These are phyloP conservation scores for Erodium trifolium DNA, from an alignment of 441 rosid genomes.

Conservation along the genomic window DNA sequence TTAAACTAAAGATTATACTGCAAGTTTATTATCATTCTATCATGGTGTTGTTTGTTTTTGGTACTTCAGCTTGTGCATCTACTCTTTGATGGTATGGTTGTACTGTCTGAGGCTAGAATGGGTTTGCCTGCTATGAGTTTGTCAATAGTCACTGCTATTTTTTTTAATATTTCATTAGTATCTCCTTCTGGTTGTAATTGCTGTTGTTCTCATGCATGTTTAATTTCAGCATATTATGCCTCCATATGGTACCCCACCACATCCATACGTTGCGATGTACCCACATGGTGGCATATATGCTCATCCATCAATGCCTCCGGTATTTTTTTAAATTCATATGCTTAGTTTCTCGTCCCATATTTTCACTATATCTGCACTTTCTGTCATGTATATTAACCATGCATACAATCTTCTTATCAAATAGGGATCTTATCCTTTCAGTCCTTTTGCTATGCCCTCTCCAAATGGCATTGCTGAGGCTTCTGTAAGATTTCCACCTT, in stretches of 20 bases:
- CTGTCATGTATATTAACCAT: slow-evolving; percentile 16
- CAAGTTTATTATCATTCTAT: too few relatives aligned
- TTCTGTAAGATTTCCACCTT: slow-evolving; percentile 41
- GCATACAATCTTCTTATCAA: slow-evolving; percentile 18
- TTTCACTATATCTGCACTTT: slow-evolving; percentile 9
- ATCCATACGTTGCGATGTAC: slow-evolving; percentile 92
- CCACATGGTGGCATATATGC: slow-evolving; percentile 89
- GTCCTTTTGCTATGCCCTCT: slow-evolving; percentile 85
- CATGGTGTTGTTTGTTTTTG: too few relatives aligned
- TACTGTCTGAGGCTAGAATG: too few relatives aligned
- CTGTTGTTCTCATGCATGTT: background rate
- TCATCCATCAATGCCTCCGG: slow-evolving; percentile 89
- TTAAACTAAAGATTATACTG: too few relatives aligned
- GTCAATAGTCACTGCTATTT: background rate
- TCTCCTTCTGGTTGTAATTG: background rate
- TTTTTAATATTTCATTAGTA: background rate
- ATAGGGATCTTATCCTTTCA: slow-evolving; percentile 93
- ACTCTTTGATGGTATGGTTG: too few relatives aligned
- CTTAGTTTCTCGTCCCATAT: slow-evolving; percentile 12
- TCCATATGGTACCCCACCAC: slow-evolving; percentile 87
- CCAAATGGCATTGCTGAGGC: slow-evolving; percentile 86
- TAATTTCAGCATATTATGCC: slow-evolving; percentile 82
- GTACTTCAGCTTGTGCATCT: too few relatives aligned
- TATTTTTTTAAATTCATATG: slow-evolving; percentile 27
- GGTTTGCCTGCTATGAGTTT: too few relatives aligned